Evolutionary conservation across 768 basidiomycete genomes (phyloP).

Genomic region (Rubroboletus satanas): DNA sequence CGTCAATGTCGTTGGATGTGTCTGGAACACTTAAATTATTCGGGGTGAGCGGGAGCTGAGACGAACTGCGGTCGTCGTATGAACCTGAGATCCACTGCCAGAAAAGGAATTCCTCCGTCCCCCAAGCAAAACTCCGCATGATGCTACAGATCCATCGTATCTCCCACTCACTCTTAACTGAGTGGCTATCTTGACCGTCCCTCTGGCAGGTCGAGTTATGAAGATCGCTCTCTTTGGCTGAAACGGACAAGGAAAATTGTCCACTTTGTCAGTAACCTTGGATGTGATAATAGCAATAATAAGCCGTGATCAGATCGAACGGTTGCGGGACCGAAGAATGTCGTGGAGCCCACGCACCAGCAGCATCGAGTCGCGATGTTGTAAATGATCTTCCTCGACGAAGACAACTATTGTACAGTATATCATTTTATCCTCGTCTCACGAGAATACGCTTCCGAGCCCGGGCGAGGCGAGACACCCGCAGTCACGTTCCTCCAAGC

Average conservation of each 20-base stretch:
- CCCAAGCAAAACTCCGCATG: background rate
- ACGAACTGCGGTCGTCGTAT: slow-evolving; percentile 1
- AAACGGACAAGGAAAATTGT: background rate
- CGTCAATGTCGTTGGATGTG: background rate
- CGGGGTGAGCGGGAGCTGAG: background rate
- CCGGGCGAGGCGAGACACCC: background rate
- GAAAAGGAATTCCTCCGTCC: background rate
- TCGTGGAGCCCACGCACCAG: background rate
- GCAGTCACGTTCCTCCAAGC: no score
- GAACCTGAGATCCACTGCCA: background rate
- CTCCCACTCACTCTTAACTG: background rate
- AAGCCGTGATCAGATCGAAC: background rate
- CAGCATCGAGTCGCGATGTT: background rate
- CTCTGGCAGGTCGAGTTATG: background rate
- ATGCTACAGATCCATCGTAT: background rate
- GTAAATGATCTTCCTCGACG: background rate
- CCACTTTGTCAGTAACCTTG: background rate
- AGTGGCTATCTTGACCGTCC: background rate
- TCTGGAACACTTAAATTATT: background rate
- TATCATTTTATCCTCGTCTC: background rate
- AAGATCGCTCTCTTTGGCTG: background rate
- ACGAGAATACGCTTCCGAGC: background rate
- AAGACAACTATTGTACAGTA: background rate
- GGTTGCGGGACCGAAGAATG: background rate
- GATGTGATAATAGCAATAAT: background rate